Evolutionary conservation across 2,329 filamentous ascomycete species (phyloP), one percentile per base, ranked within the genome.

Genomic region (Sphaerulina musiva): DNA sequence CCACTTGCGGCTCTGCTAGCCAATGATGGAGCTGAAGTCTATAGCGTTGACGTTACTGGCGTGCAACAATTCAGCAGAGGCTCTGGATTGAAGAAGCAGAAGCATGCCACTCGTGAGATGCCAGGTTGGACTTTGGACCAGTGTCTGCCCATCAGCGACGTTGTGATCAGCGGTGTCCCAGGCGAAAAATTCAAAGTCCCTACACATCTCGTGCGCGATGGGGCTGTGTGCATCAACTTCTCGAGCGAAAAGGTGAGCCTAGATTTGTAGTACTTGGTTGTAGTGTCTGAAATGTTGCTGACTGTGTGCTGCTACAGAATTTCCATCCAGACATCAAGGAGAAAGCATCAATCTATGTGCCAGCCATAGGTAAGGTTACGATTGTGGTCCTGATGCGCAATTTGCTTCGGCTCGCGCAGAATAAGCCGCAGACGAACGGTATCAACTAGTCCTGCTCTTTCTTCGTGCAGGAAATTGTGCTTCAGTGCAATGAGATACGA

Each of bases 191-290:
- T 86, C 80, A 96, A 97, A 77, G 87, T 98, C 26, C 88, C 91
- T 5, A 86, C 85, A 3, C 81, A 88, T 48, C 76, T 93, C 58
- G 78, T 98, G 65, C 82, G 89, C 45, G 88, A 95, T 53, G 93
- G 93, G 46, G 91, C 89, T 31, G 89, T 95, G n/a, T 98, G 93
- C 78, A 91, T 98, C 76, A 98, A 98, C 74, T 97, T 98, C 71
- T 95, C 90, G 6, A 95, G 89, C 48, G 89, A 87, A 72, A 89
- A 91, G 78, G 80, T 82, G 66, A 55, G 72, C 49, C 46, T 20
- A 2, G 10, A 38, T 8, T 6, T 11, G 40, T 4, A 23, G 17
- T 8, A 11, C 12, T 44, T 3, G 12, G 20, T 23, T 44, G 32
- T 46, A 17, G 10, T 47, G 26, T 41, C 36, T 17, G 14, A 20